Base-by-base conservation (phyloP, 228 moss, liverwort and hornwort species). In the Sphagnum magellanicum region DNA sequence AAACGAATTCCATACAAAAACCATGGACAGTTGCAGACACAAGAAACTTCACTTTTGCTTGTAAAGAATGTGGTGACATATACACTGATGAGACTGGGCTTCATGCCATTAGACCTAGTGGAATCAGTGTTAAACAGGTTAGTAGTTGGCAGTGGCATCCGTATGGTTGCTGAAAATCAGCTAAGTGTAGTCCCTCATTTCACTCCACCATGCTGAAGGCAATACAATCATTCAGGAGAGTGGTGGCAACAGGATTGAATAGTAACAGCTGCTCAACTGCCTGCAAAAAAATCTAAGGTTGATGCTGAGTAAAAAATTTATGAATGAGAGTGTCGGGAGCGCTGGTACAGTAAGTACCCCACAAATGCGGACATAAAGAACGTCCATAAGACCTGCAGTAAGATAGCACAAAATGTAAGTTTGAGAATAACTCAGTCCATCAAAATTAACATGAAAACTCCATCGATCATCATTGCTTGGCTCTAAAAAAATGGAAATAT, bases 321-420 rank as follows among this genome's bases (percentile, higher is more conserved):
- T 16, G 80, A 83, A 63, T 78, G 85, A 59, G 88, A 88, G 67
- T 86, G 81, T 64, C 85, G 90, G 46, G 81, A 74, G 71, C 90
- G 85, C 50, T 91, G 88, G 69, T 86, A 88, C 32, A 91, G 83
- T 75, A 88, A 78, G 76, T 88, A 91, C 5, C 90, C 90, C 68
- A 85, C 86, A 68, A 91, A 91, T 50, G 90, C 90, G 49, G 90
- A 91, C 88, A 88, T 80, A 70, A 91, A 81, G 80, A 91, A 88
- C 13, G 90, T 91, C 88, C 88, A 91, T 69, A 91, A 83, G 49
- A 91, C 90, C 90, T 90, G 81, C 79, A 84, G 64, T 47, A 16
- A 16, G 64, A 74, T 8, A 32, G 78, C 49, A 55, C 47, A 63
- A 51, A 50, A 53, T 49, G 50, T 17, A 16, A 6, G 63, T 51